phyloP scores from a whole-genome alignment of 2,329 filamentous ascomycete species.

The Pseudogymnoascus sp. region DNA sequence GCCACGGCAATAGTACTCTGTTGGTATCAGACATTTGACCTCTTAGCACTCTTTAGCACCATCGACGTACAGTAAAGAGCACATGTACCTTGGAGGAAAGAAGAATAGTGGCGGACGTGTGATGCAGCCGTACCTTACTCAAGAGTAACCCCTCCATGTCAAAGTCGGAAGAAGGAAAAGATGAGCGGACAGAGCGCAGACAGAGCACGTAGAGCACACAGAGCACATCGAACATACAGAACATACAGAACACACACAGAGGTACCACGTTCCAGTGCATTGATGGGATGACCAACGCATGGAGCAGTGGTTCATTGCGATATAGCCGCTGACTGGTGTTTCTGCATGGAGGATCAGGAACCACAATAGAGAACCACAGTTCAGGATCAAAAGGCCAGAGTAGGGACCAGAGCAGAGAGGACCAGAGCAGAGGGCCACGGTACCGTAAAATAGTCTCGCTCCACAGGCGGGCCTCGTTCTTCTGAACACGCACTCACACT shows the following conservation, averaged over 20 bases:
- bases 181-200: neutral
- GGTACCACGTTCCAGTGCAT: slow-evolving; percentile 9
- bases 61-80: neutral
- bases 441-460: neutral
- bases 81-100: neutral
- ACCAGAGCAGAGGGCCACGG: neutral
- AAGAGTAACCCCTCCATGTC: neutral
- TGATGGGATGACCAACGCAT: neutral
- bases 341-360: neutral
- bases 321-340: neutral
- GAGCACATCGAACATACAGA: neutral
- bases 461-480: neutral
- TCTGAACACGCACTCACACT: neutral
- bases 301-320: neutral
- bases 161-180: slow-evolving; percentile 1
- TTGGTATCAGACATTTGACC: neutral
- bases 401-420: neutral
- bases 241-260: neutral
- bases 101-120: slow-evolving; percentile 3
- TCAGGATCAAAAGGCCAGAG: no score
- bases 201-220: neutral
- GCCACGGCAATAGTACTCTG: neutral
- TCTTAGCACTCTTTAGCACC: neutral
- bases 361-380: neutral
- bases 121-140: slow-evolving; percentile 9